phyloP scores from a whole-genome alignment of 2,329 filamentous ascomycete species.

The Sporothrix humicola region DNA sequence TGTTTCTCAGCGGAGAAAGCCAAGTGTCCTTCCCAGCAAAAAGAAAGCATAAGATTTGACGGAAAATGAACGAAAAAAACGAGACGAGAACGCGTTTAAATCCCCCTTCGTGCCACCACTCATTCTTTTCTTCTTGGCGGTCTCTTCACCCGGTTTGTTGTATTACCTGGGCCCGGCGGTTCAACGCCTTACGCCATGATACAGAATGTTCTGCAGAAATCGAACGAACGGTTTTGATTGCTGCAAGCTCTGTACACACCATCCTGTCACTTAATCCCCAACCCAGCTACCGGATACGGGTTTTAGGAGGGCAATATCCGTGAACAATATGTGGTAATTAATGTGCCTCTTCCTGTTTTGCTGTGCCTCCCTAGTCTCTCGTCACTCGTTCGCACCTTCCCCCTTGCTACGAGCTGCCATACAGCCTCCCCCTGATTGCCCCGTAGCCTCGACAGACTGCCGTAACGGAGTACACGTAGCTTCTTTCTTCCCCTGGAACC shows the following conservation, averaged over 20 bases:
- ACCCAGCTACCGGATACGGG: not conserved
- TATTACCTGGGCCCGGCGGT: not conserved
- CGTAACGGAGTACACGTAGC: conserved; percentile 28
- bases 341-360: not conserved
- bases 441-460: conserved; percentile 9
- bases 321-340: too few relatives aligned
- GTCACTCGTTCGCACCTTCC: conserved; percentile 16
- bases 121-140: conserved; percentile 8
- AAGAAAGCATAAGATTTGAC: not conserved
- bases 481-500: conserved; percentile 20
- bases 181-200: not conserved
- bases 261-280: not conserved
- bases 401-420: conserved; percentile 1
- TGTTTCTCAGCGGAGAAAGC: conserved; percentile 22
- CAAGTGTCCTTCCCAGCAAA: conserved; percentile 32
- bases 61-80: not conserved
- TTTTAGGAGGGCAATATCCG: too few relatives aligned
- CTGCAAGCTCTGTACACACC: not conserved
- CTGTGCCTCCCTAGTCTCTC: not conserved
- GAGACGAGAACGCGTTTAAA: not conserved
- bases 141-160: conserved; percentile 23
- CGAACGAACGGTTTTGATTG: not conserved
- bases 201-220: not conserved
- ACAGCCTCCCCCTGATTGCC: not conserved
- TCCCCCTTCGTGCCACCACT: not conserved